These are phyloP conservation scores for Achaetomiella virescens DNA, from an alignment of 495 filamentous ascomycete species.

Conservation along the genomic window DNA sequence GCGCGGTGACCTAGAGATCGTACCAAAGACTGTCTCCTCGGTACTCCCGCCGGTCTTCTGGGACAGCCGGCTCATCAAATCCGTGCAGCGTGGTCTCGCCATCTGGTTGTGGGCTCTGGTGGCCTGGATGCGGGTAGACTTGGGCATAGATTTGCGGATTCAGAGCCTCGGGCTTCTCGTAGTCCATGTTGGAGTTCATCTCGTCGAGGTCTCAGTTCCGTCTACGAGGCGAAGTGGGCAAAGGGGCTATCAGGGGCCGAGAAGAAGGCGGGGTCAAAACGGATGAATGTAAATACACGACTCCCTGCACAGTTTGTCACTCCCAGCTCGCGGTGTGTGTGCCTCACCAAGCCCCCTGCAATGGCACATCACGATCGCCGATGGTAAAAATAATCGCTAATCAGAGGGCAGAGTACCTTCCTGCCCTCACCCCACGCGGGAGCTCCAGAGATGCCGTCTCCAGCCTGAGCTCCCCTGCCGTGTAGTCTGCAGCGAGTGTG, in stretches of 20 bases:
- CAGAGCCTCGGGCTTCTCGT: slow-evolving; percentile 28
- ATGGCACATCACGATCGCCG: not conserved
- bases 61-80: slow-evolving; percentile 24
- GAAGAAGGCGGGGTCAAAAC: not conserved
- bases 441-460: not conserved
- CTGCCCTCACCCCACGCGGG: not conserved
- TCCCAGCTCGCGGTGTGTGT: no score
- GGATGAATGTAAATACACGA: not conserved
- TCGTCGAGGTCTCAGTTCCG: no score
- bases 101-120: slow-evolving; percentile 18
- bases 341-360: not conserved
- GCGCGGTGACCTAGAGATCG: not conserved
- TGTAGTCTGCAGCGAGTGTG: not conserved
- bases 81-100: slow-evolving; percentile 26
- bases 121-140: not conserved
- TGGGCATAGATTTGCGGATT: slow-evolving; percentile 7
- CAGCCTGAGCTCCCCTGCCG: not conserved
- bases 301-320: no score
- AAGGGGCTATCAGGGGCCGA: not conserved
- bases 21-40: slow-evolving; percentile 32
- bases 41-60: slow-evolving; percentile 24
- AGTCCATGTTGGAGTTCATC: slow-evolving; percentile 22
- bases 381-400: slow-evolving; percentile 14
- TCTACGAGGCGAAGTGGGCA: not conserved
- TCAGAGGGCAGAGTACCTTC: not conserved